Base-by-base conservation (phyloP, 139 green algal genomes). In the Bryopsis sp. region DNA sequence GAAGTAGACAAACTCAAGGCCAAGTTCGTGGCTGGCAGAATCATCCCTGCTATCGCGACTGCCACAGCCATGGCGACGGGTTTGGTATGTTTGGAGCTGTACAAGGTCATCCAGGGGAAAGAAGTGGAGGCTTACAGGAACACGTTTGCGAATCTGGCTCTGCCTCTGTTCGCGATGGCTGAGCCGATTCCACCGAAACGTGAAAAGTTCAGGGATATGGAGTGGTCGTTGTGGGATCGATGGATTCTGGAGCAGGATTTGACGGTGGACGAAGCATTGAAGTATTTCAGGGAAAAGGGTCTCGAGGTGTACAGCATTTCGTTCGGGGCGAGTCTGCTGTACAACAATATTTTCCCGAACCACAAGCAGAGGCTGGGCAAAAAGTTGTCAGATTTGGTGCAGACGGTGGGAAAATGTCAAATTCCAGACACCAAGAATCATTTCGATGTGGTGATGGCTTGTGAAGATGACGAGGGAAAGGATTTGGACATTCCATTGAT, bases 381-480 rank as follows among this genome's bases (percentile, higher is more conserved):
- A 70, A 90, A 88, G 72, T 65, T 62, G 47, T 64, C n/a, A 29
- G 75, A 85, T 11, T 70, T 96, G 47, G 82, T 91, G 35, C 15
- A 68, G 33, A 85, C 72, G 7, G 83, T 98, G 2, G 90, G 90
- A 11, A 97, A 98, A 82, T 77, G 90, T 58, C 76, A 85, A 11
- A 82, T 99, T 50, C 89, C 92, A 1, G 46, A 58, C 1, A 72
- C 77, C 46, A 81, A 86, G 11, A 72, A 69, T n/a, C 91, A 98
- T 74, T 97, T 99, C 81, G 95, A 99, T 73, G 85, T 98, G 11
- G 94, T 99, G 36, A 88, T 97, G n/a, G 95, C 95, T 0, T 97
- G 91, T 65, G 93, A 99, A 74, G 92, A 97, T 48, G 90, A 97
- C 36, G 68, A 85, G 1, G 81, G 72, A 0, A 78, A 82, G 43